These are phyloP conservation scores for Boletus sp. DNA, from an alignment of 768 basidiomycete species.

Conservation along the genomic window DNA sequence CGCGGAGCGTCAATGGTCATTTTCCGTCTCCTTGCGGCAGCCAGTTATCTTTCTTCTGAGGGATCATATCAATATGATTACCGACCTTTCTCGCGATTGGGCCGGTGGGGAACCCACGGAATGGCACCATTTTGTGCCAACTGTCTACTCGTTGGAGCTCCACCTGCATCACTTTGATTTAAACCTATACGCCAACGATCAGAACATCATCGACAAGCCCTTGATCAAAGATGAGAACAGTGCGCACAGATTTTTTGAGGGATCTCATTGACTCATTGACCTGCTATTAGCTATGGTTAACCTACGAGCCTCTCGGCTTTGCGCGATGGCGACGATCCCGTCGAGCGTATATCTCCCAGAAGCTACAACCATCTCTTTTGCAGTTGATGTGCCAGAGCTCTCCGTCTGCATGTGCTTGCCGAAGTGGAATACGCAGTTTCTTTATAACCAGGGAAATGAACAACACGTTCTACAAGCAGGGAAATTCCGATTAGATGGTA, in stretches of 20 bases:
- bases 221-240: conserved; percentile 81
- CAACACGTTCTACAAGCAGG: conserved; percentile 62
- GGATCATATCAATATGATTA: conserved; percentile 93
- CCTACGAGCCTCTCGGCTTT: conserved; percentile 57
- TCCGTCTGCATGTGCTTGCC: conserved; percentile 67
- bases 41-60: conserved; percentile 78
- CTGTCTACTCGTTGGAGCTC: conserved; percentile 68
- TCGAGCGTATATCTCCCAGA: conserved; percentile 74
- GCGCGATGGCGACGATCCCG: conserved; percentile 54
- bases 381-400: conserved; percentile 56
- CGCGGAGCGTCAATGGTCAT: conserved; percentile 72
- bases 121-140: conserved; percentile 82
- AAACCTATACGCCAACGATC: conserved; percentile 88
- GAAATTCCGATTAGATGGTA: conserved; percentile 56
- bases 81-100: conserved; percentile 94
- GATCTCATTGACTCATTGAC: not conserved
- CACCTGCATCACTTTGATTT: conserved; percentile 74
- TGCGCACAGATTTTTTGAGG: conserved; percentile 30
- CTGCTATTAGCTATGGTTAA: conserved; percentile 63
- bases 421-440: conserved; percentile 83
- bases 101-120: conserved; percentile 76
- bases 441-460: conserved; percentile 61
- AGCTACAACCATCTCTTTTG: conserved; percentile 64
- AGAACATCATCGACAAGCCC: conserved; percentile 94
- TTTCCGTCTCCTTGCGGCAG: conserved; percentile 68